Evolutionary conservation across 2,329 filamentous ascomycete genomes (phyloP).

Genomic region (Macrophomina tecta): DNA sequence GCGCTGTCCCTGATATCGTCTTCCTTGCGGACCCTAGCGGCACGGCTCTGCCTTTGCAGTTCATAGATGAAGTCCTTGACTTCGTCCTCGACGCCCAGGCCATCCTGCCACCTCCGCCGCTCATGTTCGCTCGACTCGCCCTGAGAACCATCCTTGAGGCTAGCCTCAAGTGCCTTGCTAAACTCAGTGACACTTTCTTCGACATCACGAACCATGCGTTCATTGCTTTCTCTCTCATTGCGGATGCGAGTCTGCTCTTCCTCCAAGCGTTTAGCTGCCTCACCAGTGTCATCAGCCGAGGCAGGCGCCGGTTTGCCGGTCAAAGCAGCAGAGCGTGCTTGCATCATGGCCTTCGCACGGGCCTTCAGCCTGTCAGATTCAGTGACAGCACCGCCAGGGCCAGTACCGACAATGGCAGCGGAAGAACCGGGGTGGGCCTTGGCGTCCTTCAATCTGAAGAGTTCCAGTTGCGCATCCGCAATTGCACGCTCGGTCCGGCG

Average conservation of each 20-base stretch:
- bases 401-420: conserved; percentile 84
- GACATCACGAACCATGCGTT: conserved; percentile 94
- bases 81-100: conserved; percentile 92
- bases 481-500: conserved; percentile 90
- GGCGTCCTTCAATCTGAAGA: conserved; percentile 92
- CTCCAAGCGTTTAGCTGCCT: conserved; percentile 83
- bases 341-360: conserved; percentile 97
- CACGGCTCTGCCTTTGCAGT: conserved; percentile 82
- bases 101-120: conserved; percentile 92
- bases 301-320: conserved; percentile 81
- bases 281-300: conserved; percentile 71
- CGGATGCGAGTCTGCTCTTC: conserved; percentile 82
- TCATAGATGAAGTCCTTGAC: conserved; percentile 98
- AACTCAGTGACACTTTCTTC: conserved; percentile 96
- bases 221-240: conserved; percentile 89
- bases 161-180: conserved; percentile 81
- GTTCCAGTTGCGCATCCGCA: conserved; percentile 85
- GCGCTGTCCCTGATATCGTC: conserved; percentile 46
- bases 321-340: conserved; percentile 90
- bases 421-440: conserved; percentile 87
- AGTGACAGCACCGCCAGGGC: conserved; percentile 86
- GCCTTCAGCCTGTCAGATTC: conserved; percentile 95
- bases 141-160: conserved; percentile 78
- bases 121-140: conserved; percentile 86
- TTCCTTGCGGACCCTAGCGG: conserved; percentile 71